These are phyloP conservation scores for Fagus crenata DNA, from an alignment of 306 rosid genomes.

Conservation along the genomic window DNA sequence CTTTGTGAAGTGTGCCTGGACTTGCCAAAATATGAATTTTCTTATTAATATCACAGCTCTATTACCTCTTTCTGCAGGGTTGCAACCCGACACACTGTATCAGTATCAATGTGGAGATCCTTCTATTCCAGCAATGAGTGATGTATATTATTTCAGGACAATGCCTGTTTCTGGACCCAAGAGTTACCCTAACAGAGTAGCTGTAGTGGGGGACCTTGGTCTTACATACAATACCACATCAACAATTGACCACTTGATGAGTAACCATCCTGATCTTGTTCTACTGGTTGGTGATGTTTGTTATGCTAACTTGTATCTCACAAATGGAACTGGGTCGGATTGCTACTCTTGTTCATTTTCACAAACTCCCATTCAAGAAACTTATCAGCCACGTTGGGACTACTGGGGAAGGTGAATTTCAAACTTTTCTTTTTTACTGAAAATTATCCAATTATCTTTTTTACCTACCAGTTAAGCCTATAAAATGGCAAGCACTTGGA, in stretches of 20 bases:
- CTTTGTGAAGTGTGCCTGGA: neutral
- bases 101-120: slow-evolving; percentile 91
- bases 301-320: slow-evolving; percentile 72
- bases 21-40: neutral
- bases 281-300: slow-evolving; percentile 70
- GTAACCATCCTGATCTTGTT: slow-evolving; percentile 78
- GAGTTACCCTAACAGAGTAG: slow-evolving; percentile 81
- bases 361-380: slow-evolving; percentile 73
- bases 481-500: neutral
- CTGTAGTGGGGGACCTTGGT: slow-evolving; percentile 84
- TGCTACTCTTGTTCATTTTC: slow-evolving; percentile 77
- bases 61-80: slow-evolving; percentile 45
- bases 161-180: slow-evolving; percentile 80
- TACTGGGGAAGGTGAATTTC: slow-evolving; percentile 81
- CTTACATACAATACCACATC: slow-evolving; percentile 85
- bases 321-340: slow-evolving; percentile 74
- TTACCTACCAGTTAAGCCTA: neutral
- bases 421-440: neutral
- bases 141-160: slow-evolving; percentile 63
- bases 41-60: slow-evolving; percentile 7
- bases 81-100: slow-evolving; percentile 64
- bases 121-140: slow-evolving; percentile 59
- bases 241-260: slow-evolving; percentile 61
- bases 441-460: neutral
- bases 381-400: slow-evolving; percentile 99